Base-by-base conservation (phyloP, 2,329 filamentous ascomycete genomes). In the Diaporthe sp. region DNA sequence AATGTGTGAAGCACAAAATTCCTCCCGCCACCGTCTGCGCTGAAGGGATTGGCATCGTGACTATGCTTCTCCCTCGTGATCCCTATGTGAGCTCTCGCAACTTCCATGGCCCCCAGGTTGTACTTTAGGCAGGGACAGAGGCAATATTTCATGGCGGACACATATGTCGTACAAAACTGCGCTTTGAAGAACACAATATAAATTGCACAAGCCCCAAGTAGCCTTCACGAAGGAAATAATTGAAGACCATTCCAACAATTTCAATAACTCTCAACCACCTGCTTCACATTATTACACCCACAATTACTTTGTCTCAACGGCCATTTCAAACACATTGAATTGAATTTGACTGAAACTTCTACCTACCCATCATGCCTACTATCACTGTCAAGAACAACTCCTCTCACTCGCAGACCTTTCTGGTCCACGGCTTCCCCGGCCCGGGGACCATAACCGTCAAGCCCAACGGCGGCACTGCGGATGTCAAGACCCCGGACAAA, bases 331-430 rank as follows among this genome's bases (percentile, higher is more conserved):
- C 22, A 13, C 13, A 44, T 31, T 17, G 12, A 15, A 69, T 34
- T 4, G 2, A 25, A 1, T 25, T 25, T 9, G 22, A 42, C 17
- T 9, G 17, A 55, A 2, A 70, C 4, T 44, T 12, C 22, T 6
- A 12, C 19, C 69, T 37, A 12, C 22, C 12, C 46, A 73, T 8
- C 17, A 74, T 74, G 72, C 72, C 72, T 37, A 55, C 59, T 6
- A 74, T 74, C 51, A 67, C 59, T 25, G 49, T 74, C 37, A 74
- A 68, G 51, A 74, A 74, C 59, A 68, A 53, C 49, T 74, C 72
- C 28, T 74, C 72, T 15, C 72, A 74, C 72, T 53, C 59, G 7
- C 72, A 74, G 51, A 74, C n/a, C 28, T 74, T 74, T n/a, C 31
- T 68, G 39, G 49, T 74, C 13, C 72, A 74, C 44, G 72, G 72